Conservation (phyloP, 2,329 filamentous ascomycete species). For the Podosphaera xanthii region DNA sequence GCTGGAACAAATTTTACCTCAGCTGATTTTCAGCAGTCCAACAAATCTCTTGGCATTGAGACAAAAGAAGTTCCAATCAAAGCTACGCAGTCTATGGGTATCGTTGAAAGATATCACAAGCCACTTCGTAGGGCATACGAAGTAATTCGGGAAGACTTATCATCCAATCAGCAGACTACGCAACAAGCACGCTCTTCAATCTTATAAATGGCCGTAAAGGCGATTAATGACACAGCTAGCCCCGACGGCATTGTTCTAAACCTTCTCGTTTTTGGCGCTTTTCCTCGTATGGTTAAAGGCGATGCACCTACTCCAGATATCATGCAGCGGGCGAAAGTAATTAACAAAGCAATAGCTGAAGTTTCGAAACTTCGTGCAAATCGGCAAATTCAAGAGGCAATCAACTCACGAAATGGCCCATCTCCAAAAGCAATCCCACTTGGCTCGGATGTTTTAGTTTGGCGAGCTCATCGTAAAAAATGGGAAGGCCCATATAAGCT, state of each 20-base stretch:
- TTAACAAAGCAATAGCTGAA: constrained; percentile 4
- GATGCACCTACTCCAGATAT: background rate
- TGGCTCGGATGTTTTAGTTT: constrained; percentile 2
- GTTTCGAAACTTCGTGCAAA: constrained; percentile 2
- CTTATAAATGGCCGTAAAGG: background rate
- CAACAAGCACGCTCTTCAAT: too few species aligned
- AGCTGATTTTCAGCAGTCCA: background rate
- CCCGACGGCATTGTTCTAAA: background rate
- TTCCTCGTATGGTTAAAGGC: background rate
- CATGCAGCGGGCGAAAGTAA: background rate
- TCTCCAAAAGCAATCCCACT: background rate
- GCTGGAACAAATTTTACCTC: background rate
- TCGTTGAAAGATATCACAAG: background rate
- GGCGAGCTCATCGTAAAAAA: background rate
- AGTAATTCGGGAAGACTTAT: background rate
- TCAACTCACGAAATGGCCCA: constrained; percentile 1
- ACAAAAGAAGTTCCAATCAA: background rate
- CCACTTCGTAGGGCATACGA: background rate
- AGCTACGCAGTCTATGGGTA: background rate
- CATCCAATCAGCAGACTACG: too few species aligned
- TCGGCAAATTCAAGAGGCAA: constrained; percentile 1
- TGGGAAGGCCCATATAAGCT: constrained; percentile 1
- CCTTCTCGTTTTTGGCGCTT: background rate
- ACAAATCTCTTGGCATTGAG: background rate
- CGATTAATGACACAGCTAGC: background rate